Conservation (phyloP, 177 flowering plant species). For the Tripterygium wilfordii region DNA sequence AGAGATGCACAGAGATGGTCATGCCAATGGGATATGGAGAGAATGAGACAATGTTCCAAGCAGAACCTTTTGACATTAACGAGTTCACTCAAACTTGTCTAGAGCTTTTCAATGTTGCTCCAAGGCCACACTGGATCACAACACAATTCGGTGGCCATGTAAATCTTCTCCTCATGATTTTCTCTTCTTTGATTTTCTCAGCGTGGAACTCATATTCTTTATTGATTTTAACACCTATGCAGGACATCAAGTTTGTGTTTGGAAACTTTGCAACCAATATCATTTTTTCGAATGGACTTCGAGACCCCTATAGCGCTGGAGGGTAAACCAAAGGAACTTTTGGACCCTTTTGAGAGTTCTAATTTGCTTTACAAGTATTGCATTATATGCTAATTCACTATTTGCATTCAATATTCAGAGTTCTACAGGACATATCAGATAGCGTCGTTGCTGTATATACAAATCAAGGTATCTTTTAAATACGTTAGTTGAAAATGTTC, state of each 20-base stretch:
- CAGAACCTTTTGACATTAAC: constrained; percentile 14
- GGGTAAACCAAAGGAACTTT: constrained; percentile 23
- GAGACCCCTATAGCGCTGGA: constrained; percentile 38
- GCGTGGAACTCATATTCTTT: not conserved
- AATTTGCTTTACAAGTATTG: not conserved
- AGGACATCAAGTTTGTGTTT: constrained; percentile 26
- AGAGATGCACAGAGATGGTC: constrained; percentile 61
- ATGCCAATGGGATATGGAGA: constrained; percentile 23
- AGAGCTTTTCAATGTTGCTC: constrained; percentile 14
- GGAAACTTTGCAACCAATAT: constrained; percentile 31
- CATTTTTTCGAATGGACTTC: constrained; percentile 36
- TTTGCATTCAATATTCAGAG: constrained; percentile 13
- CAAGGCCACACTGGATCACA: constrained; percentile 37
- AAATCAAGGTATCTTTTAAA: constrained; percentile 14
- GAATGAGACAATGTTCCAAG: constrained; percentile 27
- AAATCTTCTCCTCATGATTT: not conserved
- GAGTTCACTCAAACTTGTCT: constrained; percentile 9
- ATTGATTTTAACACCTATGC: not conserved
- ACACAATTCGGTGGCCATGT: constrained; percentile 38
- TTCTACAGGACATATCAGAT: constrained; percentile 29
- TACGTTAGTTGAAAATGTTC: not conserved
- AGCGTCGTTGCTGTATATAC: constrained; percentile 30
- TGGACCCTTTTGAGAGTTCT: too few relatives aligned
- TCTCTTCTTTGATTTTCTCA: not conserved
- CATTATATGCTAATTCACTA: not conserved